phyloP scores from a whole-genome alignment of 2,329 filamentous ascomycete genomes.

The Colletotrichum paranaense region DNA sequence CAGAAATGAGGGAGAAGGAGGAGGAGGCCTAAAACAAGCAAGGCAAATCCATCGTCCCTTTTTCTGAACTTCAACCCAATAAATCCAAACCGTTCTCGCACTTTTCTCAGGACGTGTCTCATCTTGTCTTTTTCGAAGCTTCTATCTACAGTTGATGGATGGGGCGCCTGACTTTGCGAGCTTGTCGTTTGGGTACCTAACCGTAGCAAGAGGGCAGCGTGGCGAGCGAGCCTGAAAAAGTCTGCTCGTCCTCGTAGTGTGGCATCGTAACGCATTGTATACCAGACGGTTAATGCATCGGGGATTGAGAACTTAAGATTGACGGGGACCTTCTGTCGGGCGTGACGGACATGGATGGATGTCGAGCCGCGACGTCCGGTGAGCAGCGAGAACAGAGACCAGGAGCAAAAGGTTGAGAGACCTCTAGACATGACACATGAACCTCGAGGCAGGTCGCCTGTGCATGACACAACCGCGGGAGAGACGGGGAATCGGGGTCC shows the following conservation, averaged over 20 bases:
- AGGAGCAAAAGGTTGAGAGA: conserved; percentile 1
- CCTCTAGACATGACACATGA: conserved; percentile 28
- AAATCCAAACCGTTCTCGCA: background rate
- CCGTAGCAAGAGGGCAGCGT: background rate
- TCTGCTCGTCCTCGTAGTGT: background rate
- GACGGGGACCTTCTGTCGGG: background rate
- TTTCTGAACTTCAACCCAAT: background rate
- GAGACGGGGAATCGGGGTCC: background rate
- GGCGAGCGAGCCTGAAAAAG: background rate
- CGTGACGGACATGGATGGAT: background rate
- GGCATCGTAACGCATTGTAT: background rate
- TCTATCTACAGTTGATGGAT: background rate
- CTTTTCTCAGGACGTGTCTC: background rate
- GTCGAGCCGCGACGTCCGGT: background rate
- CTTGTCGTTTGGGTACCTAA: background rate
- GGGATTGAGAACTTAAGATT: background rate
- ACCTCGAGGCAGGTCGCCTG: conserved; percentile 7
- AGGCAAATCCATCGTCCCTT: background rate
- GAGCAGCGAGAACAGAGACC: background rate
- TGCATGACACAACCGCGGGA: conserved; percentile 25
- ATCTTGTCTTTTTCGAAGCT: background rate
- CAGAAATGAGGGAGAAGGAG: background rate
- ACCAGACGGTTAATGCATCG: conserved; percentile 23
- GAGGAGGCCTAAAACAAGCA: background rate
- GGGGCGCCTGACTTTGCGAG: background rate